A percentile compares a stretch with the other conserved stretches of the same genome.
phyloP scores from a whole-genome alignment of 2,329 filamentous ascomycete genomes.

The Verticillium nonalfalfae region DNA sequence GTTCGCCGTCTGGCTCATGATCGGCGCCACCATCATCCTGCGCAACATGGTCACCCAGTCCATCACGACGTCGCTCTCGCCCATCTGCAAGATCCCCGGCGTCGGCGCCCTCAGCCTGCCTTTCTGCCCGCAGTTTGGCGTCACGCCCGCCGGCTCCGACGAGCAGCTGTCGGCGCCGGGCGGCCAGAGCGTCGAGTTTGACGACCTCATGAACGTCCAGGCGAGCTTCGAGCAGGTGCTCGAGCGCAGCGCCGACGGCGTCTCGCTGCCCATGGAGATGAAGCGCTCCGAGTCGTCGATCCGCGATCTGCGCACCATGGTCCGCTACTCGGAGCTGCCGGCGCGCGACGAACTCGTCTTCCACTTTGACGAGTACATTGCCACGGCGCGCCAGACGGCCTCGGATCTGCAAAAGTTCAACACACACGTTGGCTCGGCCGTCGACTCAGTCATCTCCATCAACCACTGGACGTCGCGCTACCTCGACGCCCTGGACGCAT shows the following conservation, averaged over 20 bases:
- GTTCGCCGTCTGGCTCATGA: slow-evolving; percentile 54
- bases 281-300: slow-evolving; percentile 70
- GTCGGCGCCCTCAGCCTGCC: slow-evolving; percentile 54
- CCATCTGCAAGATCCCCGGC: slow-evolving; percentile 65
- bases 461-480: slow-evolving; percentile 70
- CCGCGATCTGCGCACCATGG: slow-evolving; percentile 65
- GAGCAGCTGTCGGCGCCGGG: slow-evolving; percentile 15
- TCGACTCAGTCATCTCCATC: slow-evolving; percentile 68
- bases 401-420: slow-evolving; percentile 70
- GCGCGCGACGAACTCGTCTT: slow-evolving; percentile 64
- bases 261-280: slow-evolving; percentile 70
- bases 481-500: slow-evolving; percentile 51
- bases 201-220: slow-evolving; percentile 68
- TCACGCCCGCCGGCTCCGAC: slow-evolving; percentile 7
- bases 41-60: slow-evolving; percentile 58
- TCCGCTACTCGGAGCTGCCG: slow-evolving; percentile 63
- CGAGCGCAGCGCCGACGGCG: slow-evolving; percentile 57
- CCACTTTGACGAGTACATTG: slow-evolving; percentile 72
- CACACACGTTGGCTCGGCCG: slow-evolving; percentile 64
- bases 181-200: slow-evolving; percentile 52
- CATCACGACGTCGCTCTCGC: slow-evolving; percentile 55
- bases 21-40: slow-evolving; percentile 51
- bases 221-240: slow-evolving; percentile 71
- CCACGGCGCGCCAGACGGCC: slow-evolving; percentile 57
- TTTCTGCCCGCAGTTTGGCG: slow-evolving; percentile 45